These are phyloP conservation scores for Sporisorium exsertum DNA, from an alignment of 1,284 basidiomycete species.

Conservation along the genomic window DNA sequence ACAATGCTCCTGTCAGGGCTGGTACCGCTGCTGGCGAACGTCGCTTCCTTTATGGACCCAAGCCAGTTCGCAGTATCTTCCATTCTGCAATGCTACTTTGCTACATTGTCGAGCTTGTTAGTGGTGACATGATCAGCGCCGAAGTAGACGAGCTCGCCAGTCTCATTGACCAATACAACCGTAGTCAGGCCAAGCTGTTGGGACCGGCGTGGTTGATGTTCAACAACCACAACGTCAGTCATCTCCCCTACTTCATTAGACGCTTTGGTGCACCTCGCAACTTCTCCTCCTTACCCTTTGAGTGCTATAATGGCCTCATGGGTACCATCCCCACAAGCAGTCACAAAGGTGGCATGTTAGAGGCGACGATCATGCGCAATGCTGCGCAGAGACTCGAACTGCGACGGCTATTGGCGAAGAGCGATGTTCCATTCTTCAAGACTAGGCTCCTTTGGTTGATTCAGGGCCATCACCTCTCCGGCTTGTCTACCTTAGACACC, in stretches of 20 bases:
- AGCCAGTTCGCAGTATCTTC: not conserved
- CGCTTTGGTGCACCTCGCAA: conserved; percentile 2
- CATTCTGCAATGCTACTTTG: conserved; percentile 1
- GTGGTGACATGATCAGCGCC: not conserved
- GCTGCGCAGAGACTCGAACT: not conserved
- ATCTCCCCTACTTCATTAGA: conserved; percentile 5
- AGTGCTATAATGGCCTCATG: conserved; percentile 2
- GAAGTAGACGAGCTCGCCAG: not conserved
- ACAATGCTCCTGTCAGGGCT: too few species aligned
- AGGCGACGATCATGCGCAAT: conserved; percentile 1
- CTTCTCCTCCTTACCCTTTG: conserved; percentile 9
- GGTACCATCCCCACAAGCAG: not conserved
- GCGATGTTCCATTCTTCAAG: not conserved
- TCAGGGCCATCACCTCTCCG: not conserved
- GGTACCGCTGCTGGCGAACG: too few species aligned
- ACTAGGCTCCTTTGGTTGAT: not conserved
- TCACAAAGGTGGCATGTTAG: not conserved
- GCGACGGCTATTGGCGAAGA: not conserved
- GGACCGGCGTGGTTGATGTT: conserved; percentile 13
- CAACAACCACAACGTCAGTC: conserved; percentile 9
- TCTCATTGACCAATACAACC: not conserved
- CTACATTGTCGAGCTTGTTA: conserved; percentile 1
- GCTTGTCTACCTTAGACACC: too few species aligned
- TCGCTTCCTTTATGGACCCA: not conserved
- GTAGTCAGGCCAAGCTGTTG: conserved; percentile 1